Evolutionary conservation across 2,329 filamentous ascomycete species (phyloP), one percentile per base, ranked within the genome.

Genomic region (Falciphora oryzae): DNA sequence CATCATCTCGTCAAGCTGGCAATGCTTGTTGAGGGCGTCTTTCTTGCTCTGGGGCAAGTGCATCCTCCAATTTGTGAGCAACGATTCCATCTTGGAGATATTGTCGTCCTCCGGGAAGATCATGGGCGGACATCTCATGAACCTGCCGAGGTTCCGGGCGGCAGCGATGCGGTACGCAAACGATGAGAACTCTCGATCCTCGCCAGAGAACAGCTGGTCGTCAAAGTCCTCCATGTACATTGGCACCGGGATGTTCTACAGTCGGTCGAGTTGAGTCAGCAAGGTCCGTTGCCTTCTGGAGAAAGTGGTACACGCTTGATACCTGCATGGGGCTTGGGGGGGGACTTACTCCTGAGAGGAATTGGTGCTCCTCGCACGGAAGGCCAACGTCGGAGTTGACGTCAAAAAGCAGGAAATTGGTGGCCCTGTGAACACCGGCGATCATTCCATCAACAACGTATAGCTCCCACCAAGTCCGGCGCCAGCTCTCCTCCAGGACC

Each of bases 391-490:
- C 87, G 18, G 85, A 83, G 7, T 80, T 76, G 10, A 93, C 81
- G 64, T 89, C 86, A 68, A 86, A 90, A 29, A 91, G 80, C n/a
- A 83, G 75, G 73, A 91, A 91, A 64, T 85, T 89, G 57, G 89
- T 89, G 66, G 86, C 84, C 16, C 88, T 84, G 69, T 90, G 91
- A 69, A 96, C 87, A 4, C 91, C 91, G 6, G 92, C 91, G 69
- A 96, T 83, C 83, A 96, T 89, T 64, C 89, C 91, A 73, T 96
- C 92, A 18, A 92, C 84, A n/a, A 91, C 84, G 72, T 89, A 94
- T 4, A 87, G 73, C 67, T 87, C 92, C 93, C 93, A 97, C 93
- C 93, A 97, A 1, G 93, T 97, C 65, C 93, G 83, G 25, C 92
- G 85, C 85, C 92, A 89, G 73, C 89, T 91, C 75, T 97, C 93